Conservation (phyloP, 257 asterid species). For the Dorcoceras hygrometricum region DNA sequence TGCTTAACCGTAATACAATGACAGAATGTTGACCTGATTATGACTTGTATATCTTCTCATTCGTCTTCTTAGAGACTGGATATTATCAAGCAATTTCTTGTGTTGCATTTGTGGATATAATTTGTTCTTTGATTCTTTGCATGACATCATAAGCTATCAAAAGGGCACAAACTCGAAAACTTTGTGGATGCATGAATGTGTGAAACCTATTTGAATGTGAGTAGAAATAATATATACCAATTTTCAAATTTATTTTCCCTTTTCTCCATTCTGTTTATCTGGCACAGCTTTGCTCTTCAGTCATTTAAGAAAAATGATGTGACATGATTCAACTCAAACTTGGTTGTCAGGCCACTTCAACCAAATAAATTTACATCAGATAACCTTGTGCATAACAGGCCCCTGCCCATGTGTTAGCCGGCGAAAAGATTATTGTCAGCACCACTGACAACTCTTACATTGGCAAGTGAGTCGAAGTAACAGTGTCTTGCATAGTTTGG, state of each 20-base stretch:
- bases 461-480: constrained; percentile 52
- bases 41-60: neutral
- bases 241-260: neutral
- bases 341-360: neutral
- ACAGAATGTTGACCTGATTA: neutral
- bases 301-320: neutral
- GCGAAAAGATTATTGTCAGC: neutral
- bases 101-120: neutral
- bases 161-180: neutral
- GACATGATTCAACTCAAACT: neutral
- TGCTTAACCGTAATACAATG: neutral
- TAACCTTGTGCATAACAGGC: neutral
- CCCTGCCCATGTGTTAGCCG: neutral
- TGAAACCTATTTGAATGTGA: neutral
- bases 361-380: neutral
- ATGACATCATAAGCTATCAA: neutral
- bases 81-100: too few species aligned
- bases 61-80: neutral
- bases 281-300: neutral
- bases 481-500: constrained; percentile 11
- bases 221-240: too few species aligned
- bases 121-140: too few species aligned
- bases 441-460: constrained; percentile 35
- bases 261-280: neutral
- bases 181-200: neutral